phyloP scores from a whole-genome alignment of 495 filamentous ascomycete genomes.

The Neurospora tetrasperma region DNA sequence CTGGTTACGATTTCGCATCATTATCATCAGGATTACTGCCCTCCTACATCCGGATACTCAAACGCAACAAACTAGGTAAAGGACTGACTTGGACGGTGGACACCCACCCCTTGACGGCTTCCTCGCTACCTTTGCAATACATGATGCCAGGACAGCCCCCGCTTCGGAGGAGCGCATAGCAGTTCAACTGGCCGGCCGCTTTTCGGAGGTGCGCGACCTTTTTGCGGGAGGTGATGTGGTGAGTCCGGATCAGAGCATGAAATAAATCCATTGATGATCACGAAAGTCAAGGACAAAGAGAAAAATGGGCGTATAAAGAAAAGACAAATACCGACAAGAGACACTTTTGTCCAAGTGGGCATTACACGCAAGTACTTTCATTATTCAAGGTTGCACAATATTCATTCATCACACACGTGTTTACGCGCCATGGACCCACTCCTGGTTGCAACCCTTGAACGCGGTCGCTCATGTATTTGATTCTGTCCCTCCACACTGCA shows the following conservation, averaged over 20 bases:
- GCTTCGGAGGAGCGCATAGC: slow-evolving; percentile 53
- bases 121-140: slow-evolving; percentile 57
- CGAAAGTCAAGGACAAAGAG: neutral
- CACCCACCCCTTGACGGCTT: slow-evolving; percentile 26
- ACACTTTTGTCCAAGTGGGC: neutral
- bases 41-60: neutral
- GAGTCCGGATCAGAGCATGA: slow-evolving; percentile 61
- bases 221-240: slow-evolving; percentile 75
- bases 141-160: slow-evolving; percentile 65
- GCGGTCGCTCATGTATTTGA: neutral
- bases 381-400: neutral
- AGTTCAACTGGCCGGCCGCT: slow-evolving; percentile 45
- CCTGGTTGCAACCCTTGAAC: neutral
- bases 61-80: neutral
- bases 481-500: neutral
- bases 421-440: neutral
- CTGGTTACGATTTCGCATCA: slow-evolving; percentile 1
- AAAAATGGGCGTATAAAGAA: neutral
- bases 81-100: slow-evolving; percentile 21
- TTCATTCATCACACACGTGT: neutral
- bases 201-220: slow-evolving; percentile 58
- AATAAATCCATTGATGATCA: slow-evolving; percentile 21
- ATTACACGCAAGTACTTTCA: neutral
- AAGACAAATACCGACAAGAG: neutral
- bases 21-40: neutral